phyloP scores from a whole-genome alignment of 2,329 filamentous ascomycete species.

The Trematosphaeria pertusa region DNA sequence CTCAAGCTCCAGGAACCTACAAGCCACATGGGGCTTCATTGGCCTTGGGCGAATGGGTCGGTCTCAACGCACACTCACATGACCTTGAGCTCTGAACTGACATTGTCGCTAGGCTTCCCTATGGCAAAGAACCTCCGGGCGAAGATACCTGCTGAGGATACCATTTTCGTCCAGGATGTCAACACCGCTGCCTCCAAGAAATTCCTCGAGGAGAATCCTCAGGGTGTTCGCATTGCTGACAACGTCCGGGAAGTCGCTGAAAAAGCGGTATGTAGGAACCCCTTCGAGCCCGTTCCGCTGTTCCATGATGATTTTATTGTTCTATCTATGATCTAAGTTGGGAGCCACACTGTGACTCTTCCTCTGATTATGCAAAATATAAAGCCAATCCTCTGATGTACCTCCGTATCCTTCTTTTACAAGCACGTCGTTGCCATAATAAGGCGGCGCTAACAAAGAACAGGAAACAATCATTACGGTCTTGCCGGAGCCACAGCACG shows the following conservation, averaged over 20 bases:
- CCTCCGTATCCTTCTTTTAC: no score
- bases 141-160: slow-evolving; percentile 69
- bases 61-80: slow-evolving; percentile 31
- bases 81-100: slow-evolving; percentile 25
- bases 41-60: slow-evolving; percentile 59
- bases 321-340: slow-evolving; percentile 78
- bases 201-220: slow-evolving; percentile 64
- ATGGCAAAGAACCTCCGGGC: slow-evolving; percentile 76
- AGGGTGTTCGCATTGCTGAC: slow-evolving; percentile 62
- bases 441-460: no score
- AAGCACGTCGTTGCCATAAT: no score
- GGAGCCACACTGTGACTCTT: slow-evolving; percentile 63
- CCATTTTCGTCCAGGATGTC: slow-evolving; percentile 69
- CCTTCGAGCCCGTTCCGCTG: slow-evolving; percentile 6
- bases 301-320: slow-evolving; percentile 59
- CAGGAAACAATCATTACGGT: slow-evolving; percentile 89
- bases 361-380: slow-evolving; percentile 66
- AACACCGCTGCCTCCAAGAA: slow-evolving; percentile 63
- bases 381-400: slow-evolving; percentile 78
- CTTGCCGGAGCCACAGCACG: slow-evolving; percentile 87
- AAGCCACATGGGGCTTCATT: slow-evolving; percentile 59
- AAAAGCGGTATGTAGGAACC: slow-evolving; percentile 63
- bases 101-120: slow-evolving; percentile 63
- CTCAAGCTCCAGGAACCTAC: slow-evolving; percentile 49
- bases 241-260: slow-evolving; percentile 69